Evolutionary conservation across 257 asterid species (phyloP).

Genomic region (Rubia yunnanensis): DNA sequence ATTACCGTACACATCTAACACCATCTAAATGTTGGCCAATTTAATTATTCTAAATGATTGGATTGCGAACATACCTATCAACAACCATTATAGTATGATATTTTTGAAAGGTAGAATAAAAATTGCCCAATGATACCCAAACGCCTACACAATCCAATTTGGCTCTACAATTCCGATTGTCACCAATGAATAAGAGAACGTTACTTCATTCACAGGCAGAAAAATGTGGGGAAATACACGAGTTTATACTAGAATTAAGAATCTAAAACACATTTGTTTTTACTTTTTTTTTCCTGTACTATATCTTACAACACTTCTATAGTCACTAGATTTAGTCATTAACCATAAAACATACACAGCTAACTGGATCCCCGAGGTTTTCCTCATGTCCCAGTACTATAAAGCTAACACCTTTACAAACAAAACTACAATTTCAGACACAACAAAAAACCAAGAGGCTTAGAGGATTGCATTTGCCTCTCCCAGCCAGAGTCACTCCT

Average conservation of each 20-base stretch:
- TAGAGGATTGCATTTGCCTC: constrained; percentile 11
- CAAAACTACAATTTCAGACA: constrained; percentile 6
- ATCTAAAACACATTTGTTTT: neutral
- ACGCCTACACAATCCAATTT: too few species aligned
- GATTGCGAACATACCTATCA: too few species aligned
- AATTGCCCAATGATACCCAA: too few species aligned
- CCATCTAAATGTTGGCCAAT: too few species aligned
- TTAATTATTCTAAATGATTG: too few species aligned
- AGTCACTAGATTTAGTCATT: constrained; percentile 11
- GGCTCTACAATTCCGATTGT: too few species aligned
- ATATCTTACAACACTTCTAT: constrained; percentile 24
- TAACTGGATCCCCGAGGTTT: constrained; percentile 33
- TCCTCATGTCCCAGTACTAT: constrained; percentile 44
- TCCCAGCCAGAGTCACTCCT: constrained; percentile 21
- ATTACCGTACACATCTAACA: too few species aligned
- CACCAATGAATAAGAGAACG: neutral
- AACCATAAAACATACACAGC: constrained; percentile 32
- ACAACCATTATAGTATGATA: too few species aligned
- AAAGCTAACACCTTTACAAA: constrained; percentile 39
- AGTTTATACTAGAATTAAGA: neutral
- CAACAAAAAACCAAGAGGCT: constrained; percentile 5
- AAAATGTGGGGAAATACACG: neutral
- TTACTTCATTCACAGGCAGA: neutral
- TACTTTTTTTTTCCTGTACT: constrained; percentile 12
- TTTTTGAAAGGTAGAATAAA: too few species aligned